Conservation (phyloP, 2,329 filamentous ascomycete genomes). For the Hypoxylon sp. region DNA sequence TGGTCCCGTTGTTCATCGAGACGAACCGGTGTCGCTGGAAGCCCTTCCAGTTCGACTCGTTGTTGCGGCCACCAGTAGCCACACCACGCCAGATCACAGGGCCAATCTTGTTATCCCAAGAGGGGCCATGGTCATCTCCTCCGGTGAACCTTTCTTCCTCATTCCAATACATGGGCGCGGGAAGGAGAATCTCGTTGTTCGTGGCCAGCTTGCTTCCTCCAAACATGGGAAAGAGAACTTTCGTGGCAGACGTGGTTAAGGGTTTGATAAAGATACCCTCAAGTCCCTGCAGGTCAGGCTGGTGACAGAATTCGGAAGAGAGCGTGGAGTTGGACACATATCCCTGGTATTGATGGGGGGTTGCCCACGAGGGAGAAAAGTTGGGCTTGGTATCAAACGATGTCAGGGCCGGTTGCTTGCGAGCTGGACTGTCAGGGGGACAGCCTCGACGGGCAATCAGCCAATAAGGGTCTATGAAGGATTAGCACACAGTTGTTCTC, state of each 20-base stretch:
- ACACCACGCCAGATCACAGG: constrained; percentile 76
- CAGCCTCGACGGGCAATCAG: constrained; percentile 72
- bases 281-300: constrained; percentile 73
- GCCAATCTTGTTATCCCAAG: constrained; percentile 71
- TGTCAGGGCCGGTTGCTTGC: constrained; percentile 60
- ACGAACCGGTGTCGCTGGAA: constrained; percentile 84
- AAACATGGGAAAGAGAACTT: constrained; percentile 74
- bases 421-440: constrained; percentile 72
- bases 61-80: constrained; percentile 74
- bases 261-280: constrained; percentile 76
- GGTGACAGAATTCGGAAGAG: constrained; percentile 74
- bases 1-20: constrained; percentile 78
- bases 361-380: constrained; percentile 63
- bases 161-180: constrained; percentile 78
- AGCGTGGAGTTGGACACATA: constrained; percentile 74
- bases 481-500: constrained; percentile 34
- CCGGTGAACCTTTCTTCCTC: constrained; percentile 74
- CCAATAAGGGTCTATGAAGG: constrained; percentile 67
- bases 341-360: constrained; percentile 67
- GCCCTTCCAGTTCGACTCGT: constrained; percentile 74
- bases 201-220: constrained; percentile 77
- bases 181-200: constrained; percentile 79
- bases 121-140: constrained; percentile 65
- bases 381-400: constrained; percentile 62
- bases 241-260: constrained; percentile 69